phyloP scores from a whole-genome alignment of 73 alveolate species.

The Symbiodinium natans region DNA sequence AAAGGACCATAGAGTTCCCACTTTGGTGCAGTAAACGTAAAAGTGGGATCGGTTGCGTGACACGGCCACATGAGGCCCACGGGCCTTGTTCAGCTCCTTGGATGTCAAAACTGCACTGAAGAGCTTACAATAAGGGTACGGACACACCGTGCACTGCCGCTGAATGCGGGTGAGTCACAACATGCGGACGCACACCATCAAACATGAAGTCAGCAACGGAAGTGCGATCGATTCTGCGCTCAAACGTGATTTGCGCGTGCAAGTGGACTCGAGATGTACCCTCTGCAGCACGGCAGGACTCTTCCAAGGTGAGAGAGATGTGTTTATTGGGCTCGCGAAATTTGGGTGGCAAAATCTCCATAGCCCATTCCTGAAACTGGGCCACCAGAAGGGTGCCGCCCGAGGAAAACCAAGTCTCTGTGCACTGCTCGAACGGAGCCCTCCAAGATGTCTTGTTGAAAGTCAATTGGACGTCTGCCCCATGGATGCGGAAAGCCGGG shows the following conservation, averaged over 20 bases:
- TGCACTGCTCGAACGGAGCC: background rate
- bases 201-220: background rate
- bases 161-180: too few species aligned
- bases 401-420: background rate
- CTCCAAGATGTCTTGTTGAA: constrained; percentile 12
- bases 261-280: background rate
- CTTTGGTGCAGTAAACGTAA: constrained; percentile 28
- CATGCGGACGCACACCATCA: background rate
- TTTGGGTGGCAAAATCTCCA: background rate
- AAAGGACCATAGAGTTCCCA: constrained; percentile 38
- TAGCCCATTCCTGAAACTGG: background rate
- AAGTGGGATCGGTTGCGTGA: constrained; percentile 18
- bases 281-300: background rate
- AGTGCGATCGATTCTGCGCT: background rate
- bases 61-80: background rate
- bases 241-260: constrained; percentile 12
- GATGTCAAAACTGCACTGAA: too few species aligned
- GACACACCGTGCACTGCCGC: too few species aligned
- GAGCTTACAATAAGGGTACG: too few species aligned
- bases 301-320: constrained; percentile 14
- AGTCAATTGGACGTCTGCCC: too few species aligned
- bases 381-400: background rate
- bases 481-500: too few species aligned
- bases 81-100: constrained; percentile 40
- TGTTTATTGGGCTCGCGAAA: background rate